Percentiles rank a stretch among this genome's conserved stretches.
These are phyloP conservation scores for Yamadazyma phyllophila DNA, from an alignment of 805 yeast genomes.

Conservation along the genomic window DNA sequence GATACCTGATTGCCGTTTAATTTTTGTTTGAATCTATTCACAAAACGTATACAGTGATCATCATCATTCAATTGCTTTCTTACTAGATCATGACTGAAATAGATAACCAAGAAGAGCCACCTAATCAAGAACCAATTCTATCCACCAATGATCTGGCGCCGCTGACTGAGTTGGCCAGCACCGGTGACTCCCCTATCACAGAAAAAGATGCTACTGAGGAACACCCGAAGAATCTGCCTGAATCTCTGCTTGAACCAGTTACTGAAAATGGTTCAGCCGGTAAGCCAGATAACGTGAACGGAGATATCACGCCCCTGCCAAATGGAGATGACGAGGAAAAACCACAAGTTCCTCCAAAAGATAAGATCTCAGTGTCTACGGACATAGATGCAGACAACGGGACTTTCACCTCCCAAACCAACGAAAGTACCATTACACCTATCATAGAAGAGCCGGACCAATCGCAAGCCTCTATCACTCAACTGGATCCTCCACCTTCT, in stretches of 20 bases:
- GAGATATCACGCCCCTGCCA: neutral
- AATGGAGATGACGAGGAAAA: neutral
- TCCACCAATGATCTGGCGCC: too few relatives aligned
- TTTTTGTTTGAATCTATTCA: too few relatives aligned
- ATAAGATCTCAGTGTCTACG: neutral
- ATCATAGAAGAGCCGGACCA: conserved; percentile 12
- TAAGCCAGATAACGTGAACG: neutral
- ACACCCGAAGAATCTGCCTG: neutral
- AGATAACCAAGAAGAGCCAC: neutral
- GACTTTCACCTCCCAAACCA: neutral
- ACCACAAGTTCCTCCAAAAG: neutral
- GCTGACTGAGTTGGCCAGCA: too few relatives aligned
- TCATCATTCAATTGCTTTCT: too few relatives aligned
- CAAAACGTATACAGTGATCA: too few relatives aligned
- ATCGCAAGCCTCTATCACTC: conserved; percentile 1
- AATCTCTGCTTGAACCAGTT: neutral
- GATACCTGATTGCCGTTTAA: too few relatives aligned
- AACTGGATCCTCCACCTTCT: conserved; percentile 9
- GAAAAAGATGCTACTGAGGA: too few relatives aligned
- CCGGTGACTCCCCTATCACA: too few relatives aligned
- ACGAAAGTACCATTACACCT: conserved; percentile 6
- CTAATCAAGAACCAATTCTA: too few relatives aligned
- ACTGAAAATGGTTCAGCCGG: neutral
- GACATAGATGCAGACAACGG: neutral
- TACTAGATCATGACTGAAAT: neutral